phyloP scores from a whole-genome alignment of 2,329 filamentous ascomycete genomes.

The Neoscytalidium dimidiatum region DNA sequence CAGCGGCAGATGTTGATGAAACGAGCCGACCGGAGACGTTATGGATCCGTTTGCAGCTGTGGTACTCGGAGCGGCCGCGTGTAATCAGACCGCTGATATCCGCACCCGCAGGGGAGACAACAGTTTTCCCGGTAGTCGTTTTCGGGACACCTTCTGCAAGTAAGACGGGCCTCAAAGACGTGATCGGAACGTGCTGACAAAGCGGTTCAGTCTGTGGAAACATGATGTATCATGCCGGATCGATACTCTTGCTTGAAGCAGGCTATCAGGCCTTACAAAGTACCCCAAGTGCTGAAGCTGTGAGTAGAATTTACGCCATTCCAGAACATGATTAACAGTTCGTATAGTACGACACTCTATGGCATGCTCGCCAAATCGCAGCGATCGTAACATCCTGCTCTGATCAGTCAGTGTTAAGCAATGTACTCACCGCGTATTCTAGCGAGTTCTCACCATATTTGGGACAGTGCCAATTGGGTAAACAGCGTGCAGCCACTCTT shows the following conservation, averaged over 20 bases:
- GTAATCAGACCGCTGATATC: not conserved
- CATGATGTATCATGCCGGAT: not conserved
- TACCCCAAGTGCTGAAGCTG: not conserved
- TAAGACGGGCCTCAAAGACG: not conserved
- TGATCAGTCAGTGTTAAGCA: constrained; percentile 3
- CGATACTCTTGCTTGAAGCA: not conserved
- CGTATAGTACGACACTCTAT: not conserved
- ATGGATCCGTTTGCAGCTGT: not conserved
- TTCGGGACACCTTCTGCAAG: constrained; percentile 4
- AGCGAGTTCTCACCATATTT: no score
- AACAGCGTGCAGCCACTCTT: not conserved
- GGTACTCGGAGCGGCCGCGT: not conserved
- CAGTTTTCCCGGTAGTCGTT: not conserved
- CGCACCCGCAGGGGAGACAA: not conserved
- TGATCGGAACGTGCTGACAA: not conserved
- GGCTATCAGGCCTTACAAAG: no score
- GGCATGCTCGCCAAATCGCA: not conserved
- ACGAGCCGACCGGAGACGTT: not conserved
- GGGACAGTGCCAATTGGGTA: not conserved
- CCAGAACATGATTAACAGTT: not conserved
- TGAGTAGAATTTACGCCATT: not conserved
- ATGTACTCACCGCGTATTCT: not conserved
- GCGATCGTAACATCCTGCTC: not conserved
- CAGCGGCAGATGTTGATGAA: not conserved
- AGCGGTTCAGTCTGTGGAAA: not conserved